phyloP scores from a whole-genome alignment of 768 basidiomycete species.

The Lactifluus hygrophoroides region DNA sequence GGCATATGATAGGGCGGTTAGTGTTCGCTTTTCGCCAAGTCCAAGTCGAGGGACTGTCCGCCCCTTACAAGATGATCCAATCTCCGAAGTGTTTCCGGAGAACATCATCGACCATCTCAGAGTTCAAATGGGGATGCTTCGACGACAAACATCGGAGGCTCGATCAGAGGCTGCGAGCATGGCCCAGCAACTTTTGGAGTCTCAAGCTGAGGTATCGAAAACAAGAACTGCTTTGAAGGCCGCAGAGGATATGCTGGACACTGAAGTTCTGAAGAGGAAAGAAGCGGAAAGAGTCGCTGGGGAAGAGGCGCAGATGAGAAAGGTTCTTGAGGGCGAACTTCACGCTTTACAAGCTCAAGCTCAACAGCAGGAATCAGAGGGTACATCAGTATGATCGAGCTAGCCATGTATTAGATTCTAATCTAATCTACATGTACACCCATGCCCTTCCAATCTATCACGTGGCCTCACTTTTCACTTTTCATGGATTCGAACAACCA shows the following conservation, averaged over 20 bases:
- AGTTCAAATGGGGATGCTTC: constrained; percentile 53
- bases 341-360: constrained; percentile 27
- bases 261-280: constrained; percentile 47
- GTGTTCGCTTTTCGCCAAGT: not conserved
- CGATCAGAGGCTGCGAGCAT: constrained; percentile 55
- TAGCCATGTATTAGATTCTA: not conserved
- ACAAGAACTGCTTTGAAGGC: constrained; percentile 45
- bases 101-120: constrained; percentile 52
- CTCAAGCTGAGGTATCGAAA: constrained; percentile 51
- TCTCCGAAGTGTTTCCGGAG: constrained; percentile 20
- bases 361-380: not conserved
- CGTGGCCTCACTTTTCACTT: not conserved
- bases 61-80: not conserved
- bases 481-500: constrained; percentile 21
- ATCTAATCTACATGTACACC: not conserved
- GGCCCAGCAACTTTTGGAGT: constrained; percentile 61
- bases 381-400: not conserved
- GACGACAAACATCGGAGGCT: constrained; percentile 61
- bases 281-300: constrained; percentile 48
- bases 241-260: constrained; percentile 50
- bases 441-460: not conserved
- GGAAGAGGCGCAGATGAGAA: constrained; percentile 40
- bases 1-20: constrained; percentile 10
- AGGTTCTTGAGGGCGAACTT: constrained; percentile 44
- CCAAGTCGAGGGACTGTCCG: not conserved